phyloP scores from a whole-genome alignment of 331 rosid genomes.

The Malus hybrid region DNA sequence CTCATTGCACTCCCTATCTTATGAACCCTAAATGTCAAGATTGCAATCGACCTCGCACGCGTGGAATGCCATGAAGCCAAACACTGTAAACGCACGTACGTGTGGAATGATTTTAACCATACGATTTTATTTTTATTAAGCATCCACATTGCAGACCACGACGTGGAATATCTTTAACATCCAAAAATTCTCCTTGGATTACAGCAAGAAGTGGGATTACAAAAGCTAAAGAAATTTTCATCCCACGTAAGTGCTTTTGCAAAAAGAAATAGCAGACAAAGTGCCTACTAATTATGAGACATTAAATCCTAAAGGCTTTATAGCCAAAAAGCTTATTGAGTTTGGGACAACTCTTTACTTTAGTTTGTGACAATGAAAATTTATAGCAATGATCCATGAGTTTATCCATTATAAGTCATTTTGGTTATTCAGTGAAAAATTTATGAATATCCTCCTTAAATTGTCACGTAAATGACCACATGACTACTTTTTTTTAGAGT shows the following conservation, averaged over 20 bases:
- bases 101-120: slow-evolving; percentile 23
- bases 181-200: slow-evolving; percentile 6
- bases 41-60: slow-evolving; percentile 36
- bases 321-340: background rate
- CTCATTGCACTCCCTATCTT: slow-evolving; percentile 44
- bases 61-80: slow-evolving; percentile 10
- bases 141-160: slow-evolving; percentile 36
- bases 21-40: slow-evolving; percentile 15
- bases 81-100: slow-evolving; percentile 23
- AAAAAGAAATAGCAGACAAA: slow-evolving; percentile 14
- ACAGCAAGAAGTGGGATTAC: slow-evolving; percentile 18
- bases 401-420: too few relatives aligned
- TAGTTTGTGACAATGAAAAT: too few relatives aligned
- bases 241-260: slow-evolving; percentile 10
- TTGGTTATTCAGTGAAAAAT: too few relatives aligned
- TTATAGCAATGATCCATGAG: too few relatives aligned
- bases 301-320: background rate
- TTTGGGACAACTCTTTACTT: too few relatives aligned
- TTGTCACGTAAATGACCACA: too few relatives aligned
- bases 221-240: slow-evolving; percentile 16
- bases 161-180: slow-evolving; percentile 52
- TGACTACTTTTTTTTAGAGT: too few relatives aligned
- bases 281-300: slow-evolving; percentile 13
- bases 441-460: too few relatives aligned
- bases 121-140: background rate